Evolutionary conservation across 768 basidiomycete genomes (phyloP), one percentile per base, ranked within the genome.

Genomic region (Dictyophora rubrovolvata): DNA sequence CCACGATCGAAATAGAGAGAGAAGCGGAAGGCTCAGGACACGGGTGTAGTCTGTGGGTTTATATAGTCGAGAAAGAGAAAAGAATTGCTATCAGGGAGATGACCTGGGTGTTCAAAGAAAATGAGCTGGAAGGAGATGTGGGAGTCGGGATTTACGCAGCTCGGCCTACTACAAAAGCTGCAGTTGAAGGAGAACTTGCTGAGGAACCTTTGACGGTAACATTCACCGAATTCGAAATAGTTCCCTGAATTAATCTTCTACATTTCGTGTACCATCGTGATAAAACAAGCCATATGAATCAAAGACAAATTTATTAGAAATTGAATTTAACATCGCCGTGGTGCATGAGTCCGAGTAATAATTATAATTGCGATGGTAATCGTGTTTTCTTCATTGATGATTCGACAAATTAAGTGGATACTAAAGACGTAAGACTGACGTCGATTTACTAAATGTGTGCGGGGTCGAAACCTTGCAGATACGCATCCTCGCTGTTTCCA

Each of bases 31-130:
- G 54, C 46, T 56, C 51, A 34, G 61, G 63, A 33, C 33, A 46
- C 23, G 62, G 66, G 8, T 49, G 67, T 18, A 66, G 65, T 42
- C 49, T 69, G 60, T 70, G 66, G 65, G 62, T 69, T n/a, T 67
- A 69, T 56, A 23, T 64, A 18, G 56, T 68, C 3, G 42, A 58
- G 12, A 51, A 52, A 17, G 55, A 56, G 9, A 59, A 59, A 60
- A 37, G 65, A 14, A 60, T 36, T 23, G 62, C 64, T 37, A 54
- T 68, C 3, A 54, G 69, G 28, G 69, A 70, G 60, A 60, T 70
- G 20, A 69, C 69, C 1, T 70, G 69, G 68, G 65, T 62, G 46
- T 65, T 68, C 48, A 53, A 53, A n/a, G 63, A 59, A 49, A 50
- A 61, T 22, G 47, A 54, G 4, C 16, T 51, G 14, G 35, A 42